Percentiles rank a stretch among this genome's conserved stretches.
Conservation (phyloP, 2,329 filamentous ascomycete species). For the Phialocephala sp. region DNA sequence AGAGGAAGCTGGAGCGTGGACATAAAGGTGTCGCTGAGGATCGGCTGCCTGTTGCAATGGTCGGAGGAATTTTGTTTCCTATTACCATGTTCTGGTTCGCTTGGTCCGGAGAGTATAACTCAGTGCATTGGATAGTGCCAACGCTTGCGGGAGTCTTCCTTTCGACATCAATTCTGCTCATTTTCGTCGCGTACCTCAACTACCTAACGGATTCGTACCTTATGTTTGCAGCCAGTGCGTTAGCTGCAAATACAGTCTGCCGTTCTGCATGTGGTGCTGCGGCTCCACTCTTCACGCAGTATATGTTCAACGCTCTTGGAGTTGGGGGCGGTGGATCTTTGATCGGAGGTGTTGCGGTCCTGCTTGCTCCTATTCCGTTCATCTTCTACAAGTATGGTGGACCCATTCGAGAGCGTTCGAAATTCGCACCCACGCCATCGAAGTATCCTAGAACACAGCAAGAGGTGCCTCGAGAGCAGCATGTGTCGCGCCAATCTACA, state of each 20-base stretch:
- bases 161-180: conserved; percentile 47
- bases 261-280: conserved; percentile 69
- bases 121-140: conserved; percentile 54
- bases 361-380: conserved; percentile 40
- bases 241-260: conserved; percentile 67
- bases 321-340: conserved; percentile 58
- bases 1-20: conserved; percentile 42
- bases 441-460: neutral
- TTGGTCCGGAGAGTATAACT: conserved; percentile 55
- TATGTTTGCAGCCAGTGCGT: conserved; percentile 51
- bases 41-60: conserved; percentile 59
- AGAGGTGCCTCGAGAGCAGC: conserved; percentile 2
- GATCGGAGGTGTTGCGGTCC: conserved; percentile 55
- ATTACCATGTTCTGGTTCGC: conserved; percentile 56
- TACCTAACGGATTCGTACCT: conserved; percentile 54
- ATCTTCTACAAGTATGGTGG: conserved; percentile 41
- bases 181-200: conserved; percentile 62
- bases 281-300: conserved; percentile 64
- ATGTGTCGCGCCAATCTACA: neutral
- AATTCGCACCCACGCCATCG: conserved; percentile 36
- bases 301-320: conserved; percentile 49
- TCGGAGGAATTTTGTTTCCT: conserved; percentile 58
- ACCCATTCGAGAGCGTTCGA: conserved; percentile 40
- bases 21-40: conserved; percentile 49
- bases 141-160: conserved; percentile 52